Evolutionary conservation across 345 rosid genomes (phyloP).

Genomic region (Laguncularia racemosa): DNA sequence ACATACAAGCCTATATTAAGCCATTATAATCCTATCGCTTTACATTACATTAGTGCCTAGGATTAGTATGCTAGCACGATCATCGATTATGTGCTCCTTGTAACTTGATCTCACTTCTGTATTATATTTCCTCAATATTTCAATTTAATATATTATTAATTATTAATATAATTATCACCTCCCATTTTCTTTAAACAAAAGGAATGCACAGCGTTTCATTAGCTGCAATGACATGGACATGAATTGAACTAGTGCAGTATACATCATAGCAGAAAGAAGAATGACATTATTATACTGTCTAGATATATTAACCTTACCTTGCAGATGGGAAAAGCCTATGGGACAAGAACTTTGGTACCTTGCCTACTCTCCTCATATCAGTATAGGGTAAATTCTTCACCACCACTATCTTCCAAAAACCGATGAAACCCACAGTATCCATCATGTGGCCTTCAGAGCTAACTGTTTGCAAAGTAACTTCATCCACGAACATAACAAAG

Average conservation of each 20-base stretch:
- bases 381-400: conserved; percentile 79
- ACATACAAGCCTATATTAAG: too few species aligned
- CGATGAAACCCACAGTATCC: conserved; percentile 78
- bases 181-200: too few species aligned
- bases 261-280: neutral
- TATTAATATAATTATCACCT: too few species aligned
- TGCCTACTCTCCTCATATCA: conserved; percentile 96
- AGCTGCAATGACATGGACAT: neutral
- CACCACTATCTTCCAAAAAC: conserved; percentile 91
- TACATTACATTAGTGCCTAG: too few species aligned
- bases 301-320: conserved; percentile 38
- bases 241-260: too few species aligned
- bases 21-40: too few species aligned
- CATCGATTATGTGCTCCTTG: too few species aligned
- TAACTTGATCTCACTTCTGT: too few species aligned
- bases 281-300: conserved; percentile 1
- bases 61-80: too few species aligned
- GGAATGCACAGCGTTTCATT: too few species aligned
- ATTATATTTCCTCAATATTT: too few species aligned
- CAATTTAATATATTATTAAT: too few species aligned
- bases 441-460: conserved; percentile 68
- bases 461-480: conserved; percentile 61
- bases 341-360: conserved; percentile 83
- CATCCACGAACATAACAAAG: conserved; percentile 95
- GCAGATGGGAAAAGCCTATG: conserved; percentile 97